Evolutionary conservation across 192 early-diverging fungal genomes (phyloP), one percentile per base, ranked within the genome.

Genomic region (Coemansia sp.): DNA sequence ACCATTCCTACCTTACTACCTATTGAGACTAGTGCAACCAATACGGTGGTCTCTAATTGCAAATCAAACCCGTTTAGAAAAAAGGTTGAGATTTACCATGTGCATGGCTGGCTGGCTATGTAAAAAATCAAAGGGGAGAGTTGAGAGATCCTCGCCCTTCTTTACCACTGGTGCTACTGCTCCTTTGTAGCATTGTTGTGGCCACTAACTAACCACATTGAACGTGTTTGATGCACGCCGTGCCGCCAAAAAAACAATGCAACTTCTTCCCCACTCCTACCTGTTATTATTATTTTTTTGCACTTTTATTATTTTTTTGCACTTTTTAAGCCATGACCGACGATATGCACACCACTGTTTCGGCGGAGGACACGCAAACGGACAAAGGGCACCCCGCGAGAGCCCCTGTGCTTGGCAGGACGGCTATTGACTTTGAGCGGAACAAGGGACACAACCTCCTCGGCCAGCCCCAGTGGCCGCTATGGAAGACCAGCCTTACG

Each of bases 381-480:
- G 50, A 29, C 50, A 29, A 30, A 29, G 50, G 20, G 50, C 22
- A 9, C 4, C 50, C 50, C 22, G 27, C 13, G 50, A 24, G 50
- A 29, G 50, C 22, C 27, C 29, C 50, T 4, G 9, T 40, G 22
- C 8, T 40, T 10, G 34, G 7, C n/a, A 27, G 22, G 15, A 53
- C 50, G 50, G 27, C 50, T 12, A 35, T 32, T 12, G 63, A 65
- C 50, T 69, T 50, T 62, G 66, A 60, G 55, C 49, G 52, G 22
- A 35, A 64, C 32, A 64, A 62, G 60, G 56, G 66, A 20, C 55
- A 64, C 43, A 83, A 83, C 49, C 61, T 83, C 10, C 69, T 83
- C 0, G 80, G 80, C 11, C 80, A 83, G 65, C 71, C 61, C 34
- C 71, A 68, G 24, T 83, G 80, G 80, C 47, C 65, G 30, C 4